These are phyloP conservation scores for Leucoagaricus sp. DNA, from an alignment of 1,284 basidiomycete species.

Conservation along the genomic window DNA sequence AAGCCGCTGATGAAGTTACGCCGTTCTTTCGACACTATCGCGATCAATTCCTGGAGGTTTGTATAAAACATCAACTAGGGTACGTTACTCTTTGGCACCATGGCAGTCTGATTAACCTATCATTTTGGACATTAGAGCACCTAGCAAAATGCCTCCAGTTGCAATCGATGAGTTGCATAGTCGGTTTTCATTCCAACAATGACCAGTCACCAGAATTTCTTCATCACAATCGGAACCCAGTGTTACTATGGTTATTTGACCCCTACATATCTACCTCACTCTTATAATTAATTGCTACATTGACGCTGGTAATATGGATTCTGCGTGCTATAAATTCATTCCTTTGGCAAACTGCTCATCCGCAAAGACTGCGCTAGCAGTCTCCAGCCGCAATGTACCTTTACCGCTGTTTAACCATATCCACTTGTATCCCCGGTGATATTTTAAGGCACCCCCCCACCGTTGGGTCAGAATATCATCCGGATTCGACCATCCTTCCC, in stretches of 20 bases:
- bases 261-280: not conserved
- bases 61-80: conserved; percentile 8
- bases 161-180: not conserved
- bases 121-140: not conserved
- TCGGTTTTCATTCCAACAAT: not conserved
- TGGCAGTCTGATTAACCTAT: not conserved
- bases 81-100: not conserved
- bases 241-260: too few relatives aligned
- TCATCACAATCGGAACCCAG: too few relatives aligned
- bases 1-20: not conserved
- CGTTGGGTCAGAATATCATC: conserved; percentile 36
- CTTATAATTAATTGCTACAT: too few relatives aligned
- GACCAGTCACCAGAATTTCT: not conserved
- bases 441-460: conserved; percentile 45
- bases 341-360: conserved; percentile 21
- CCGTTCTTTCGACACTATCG: not conserved
- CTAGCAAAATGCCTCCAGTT: not conserved
- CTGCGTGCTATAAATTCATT: not conserved
- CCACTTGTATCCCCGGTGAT: conserved; percentile 51
- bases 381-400: conserved; percentile 20
- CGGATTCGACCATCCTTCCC: conserved; percentile 46
- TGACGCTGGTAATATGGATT: not conserved
- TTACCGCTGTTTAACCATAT: conserved; percentile 45
- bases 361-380: conserved; percentile 24
- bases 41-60: not conserved